A percentile compares a stretch with the other conserved stretches of the same genome.
Evolutionary conservation across 1,139 yeast genomes (phyloP).

Genomic region (Diutina siamensis): DNA sequence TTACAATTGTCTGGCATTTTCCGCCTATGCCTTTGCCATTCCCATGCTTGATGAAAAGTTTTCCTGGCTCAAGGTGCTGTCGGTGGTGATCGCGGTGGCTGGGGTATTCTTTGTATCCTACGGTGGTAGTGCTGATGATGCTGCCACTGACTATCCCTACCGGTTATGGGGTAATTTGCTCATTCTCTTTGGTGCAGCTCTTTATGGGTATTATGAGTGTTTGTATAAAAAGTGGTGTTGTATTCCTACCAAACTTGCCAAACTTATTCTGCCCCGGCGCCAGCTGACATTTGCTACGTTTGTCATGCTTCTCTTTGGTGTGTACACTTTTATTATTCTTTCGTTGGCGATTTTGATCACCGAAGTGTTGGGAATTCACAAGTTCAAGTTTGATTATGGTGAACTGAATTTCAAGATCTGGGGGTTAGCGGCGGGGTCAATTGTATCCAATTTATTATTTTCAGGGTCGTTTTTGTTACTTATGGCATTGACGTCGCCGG

Average conservation of each 20-base stretch:
- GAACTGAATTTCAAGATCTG: constrained; percentile 27
- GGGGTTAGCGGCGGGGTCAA: constrained; percentile 36
- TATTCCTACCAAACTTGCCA: constrained; percentile 48
- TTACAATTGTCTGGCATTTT: constrained; percentile 81
- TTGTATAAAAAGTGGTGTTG: constrained; percentile 66
- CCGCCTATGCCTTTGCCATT: constrained; percentile 78
- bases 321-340: constrained; percentile 40
- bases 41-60: constrained; percentile 59
- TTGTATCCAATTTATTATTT: constrained; percentile 53
- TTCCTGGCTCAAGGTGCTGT: constrained; percentile 49
- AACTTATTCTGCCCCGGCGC: constrained; percentile 33
- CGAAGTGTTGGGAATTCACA: constrained; percentile 46
- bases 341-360: constrained; percentile 35
- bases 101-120: constrained; percentile 80
- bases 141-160: constrained; percentile 33
- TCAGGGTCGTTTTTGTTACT: constrained; percentile 65
- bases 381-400: constrained; percentile 37
- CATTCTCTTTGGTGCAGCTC: constrained; percentile 66
- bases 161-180: constrained; percentile 61
- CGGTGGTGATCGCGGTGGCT: constrained; percentile 59
- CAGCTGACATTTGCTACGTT: constrained; percentile 38
- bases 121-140: constrained; percentile 32
- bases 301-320: constrained; percentile 45
- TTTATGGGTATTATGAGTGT: constrained; percentile 81
- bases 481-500: constrained; percentile 82